A percentile compares a stretch with the other conserved stretches of the same genome.
Conservation (phyloP, 441 rosid genomes). For the Jatropha multifida region DNA sequence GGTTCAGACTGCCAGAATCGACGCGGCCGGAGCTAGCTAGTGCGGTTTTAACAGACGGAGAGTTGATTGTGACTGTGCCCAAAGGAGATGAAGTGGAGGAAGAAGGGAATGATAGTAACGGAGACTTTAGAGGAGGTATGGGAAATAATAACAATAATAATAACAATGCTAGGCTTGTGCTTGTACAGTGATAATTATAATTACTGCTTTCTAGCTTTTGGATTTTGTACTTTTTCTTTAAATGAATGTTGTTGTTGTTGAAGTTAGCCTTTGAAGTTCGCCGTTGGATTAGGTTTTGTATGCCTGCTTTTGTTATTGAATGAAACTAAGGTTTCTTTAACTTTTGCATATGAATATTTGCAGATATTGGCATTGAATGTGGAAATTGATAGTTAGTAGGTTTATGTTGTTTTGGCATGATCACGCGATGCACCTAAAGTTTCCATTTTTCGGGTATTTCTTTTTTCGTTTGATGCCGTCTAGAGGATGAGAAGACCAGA, state of each 20-base stretch:
- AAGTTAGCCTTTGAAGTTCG: slow-evolving; percentile 27
- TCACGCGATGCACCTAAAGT: background rate
- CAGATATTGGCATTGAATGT: slow-evolving; percentile 3
- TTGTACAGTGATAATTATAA: slow-evolving; percentile 62
- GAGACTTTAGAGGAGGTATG: slow-evolving; percentile 62
- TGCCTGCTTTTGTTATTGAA: slow-evolving; percentile 26
- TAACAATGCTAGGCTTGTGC: slow-evolving; percentile 58
- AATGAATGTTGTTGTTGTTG: slow-evolving; percentile 28
- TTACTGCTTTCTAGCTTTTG: slow-evolving; percentile 22
- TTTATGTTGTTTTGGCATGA: slow-evolving; percentile 1
- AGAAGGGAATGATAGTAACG: slow-evolving; percentile 37
- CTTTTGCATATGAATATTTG: slow-evolving; percentile 12
- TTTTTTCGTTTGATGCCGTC: background rate
- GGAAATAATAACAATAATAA: slow-evolving; percentile 43
- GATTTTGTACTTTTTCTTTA: slow-evolving; percentile 7
- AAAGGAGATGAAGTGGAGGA: slow-evolving; percentile 50
- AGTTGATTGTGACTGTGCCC: slow-evolving; percentile 82
- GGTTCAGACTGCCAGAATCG: slow-evolving; percentile 82
- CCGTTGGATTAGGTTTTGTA: slow-evolving; percentile 20
- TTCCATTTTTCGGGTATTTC: too few species aligned
- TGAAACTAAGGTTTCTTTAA: slow-evolving; percentile 22
- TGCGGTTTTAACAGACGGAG: slow-evolving; percentile 67
- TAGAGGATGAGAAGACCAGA: background rate
- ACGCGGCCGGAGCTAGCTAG: slow-evolving; percentile 93
- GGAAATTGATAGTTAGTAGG: background rate